Percentiles rank a stretch among this genome's conserved stretches.
These are phyloP conservation scores for Mucor racemosus DNA, from an alignment of 371 early-diverging fungal genomes.

Conservation along the genomic window DNA sequence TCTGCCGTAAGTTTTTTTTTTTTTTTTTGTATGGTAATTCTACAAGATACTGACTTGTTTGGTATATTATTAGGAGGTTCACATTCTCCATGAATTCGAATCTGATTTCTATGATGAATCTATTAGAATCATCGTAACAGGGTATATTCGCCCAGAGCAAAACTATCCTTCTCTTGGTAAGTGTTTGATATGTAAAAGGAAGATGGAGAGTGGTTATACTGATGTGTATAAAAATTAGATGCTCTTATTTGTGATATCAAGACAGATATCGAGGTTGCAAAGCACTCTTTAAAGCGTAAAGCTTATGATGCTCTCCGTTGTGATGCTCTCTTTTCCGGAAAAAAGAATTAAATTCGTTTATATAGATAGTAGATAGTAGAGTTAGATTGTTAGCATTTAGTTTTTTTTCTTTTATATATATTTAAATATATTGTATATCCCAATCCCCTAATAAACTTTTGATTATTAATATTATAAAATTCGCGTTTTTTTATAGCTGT, in stretches of 20 bases:
- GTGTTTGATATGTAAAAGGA: no score
- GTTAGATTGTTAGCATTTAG: not conserved
- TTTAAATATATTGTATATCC: not conserved
- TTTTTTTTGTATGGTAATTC: not conserved
- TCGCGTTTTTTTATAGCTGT: not conserved
- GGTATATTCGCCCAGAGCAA: slow-evolving; percentile 90
- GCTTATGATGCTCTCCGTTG: slow-evolving; percentile 42
- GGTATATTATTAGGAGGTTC: slow-evolving; percentile 77
- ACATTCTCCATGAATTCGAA: slow-evolving; percentile 86
- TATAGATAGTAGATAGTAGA: not conserved
- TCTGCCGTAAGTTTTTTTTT: slow-evolving; percentile 74
- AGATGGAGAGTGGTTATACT: not conserved
- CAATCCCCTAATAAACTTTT: not conserved
- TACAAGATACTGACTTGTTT: not conserved
- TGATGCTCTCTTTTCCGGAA: slow-evolving; percentile 17
- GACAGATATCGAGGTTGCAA: slow-evolving; percentile 85
- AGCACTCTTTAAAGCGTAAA: slow-evolving; percentile 65
- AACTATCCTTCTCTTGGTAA: slow-evolving; percentile 87
- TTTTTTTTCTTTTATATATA: no score
- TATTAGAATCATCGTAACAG: slow-evolving; percentile 83
- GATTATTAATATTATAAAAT: not conserved
- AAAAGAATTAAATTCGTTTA: not conserved
- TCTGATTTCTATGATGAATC: slow-evolving; percentile 91
- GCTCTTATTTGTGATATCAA: slow-evolving; percentile 80
- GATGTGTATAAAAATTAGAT: not conserved